Conservation (phyloP, 164 flowering plant genomes). For the Kingdonia uniflora region DNA sequence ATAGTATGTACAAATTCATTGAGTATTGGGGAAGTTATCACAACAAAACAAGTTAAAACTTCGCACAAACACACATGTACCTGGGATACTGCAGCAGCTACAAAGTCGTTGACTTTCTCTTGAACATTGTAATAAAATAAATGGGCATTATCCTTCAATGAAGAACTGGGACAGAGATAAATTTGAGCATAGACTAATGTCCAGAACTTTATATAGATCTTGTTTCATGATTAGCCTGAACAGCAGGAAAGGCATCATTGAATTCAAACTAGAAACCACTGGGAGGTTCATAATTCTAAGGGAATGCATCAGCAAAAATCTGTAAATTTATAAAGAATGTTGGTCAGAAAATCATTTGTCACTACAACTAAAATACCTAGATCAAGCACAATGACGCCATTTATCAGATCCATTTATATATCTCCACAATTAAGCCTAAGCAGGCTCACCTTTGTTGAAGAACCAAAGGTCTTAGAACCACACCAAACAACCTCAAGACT, state of each 20-base stretch:
- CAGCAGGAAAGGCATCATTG: constrained; percentile 40
- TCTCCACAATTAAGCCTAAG: background rate
- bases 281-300: constrained; percentile 58
- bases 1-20: too few relatives aligned
- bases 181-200: background rate
- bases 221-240: constrained; percentile 35
- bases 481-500: constrained; percentile 84
- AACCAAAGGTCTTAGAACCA: constrained; percentile 72
- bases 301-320: constrained; percentile 64
- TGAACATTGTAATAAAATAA: constrained; percentile 92
- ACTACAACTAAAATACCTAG: background rate
- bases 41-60: background rate
- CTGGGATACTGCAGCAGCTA: constrained; percentile 76
- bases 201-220: background rate
- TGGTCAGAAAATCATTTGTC: background rate
- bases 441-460: constrained; percentile 31
- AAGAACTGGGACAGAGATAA: constrained; percentile 2
- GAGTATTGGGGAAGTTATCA: background rate
- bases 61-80: constrained; percentile 17
- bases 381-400: background rate
- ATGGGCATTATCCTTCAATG: constrained; percentile 34
- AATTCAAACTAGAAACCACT: constrained; percentile 48
- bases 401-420: background rate
- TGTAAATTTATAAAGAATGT: constrained; percentile 10
- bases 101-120: constrained; percentile 85